A percentile compares a stretch with the other conserved stretches of the same genome.
These are phyloP conservation scores for Talaromyces pinophilus DNA, from an alignment of 2,329 filamentous ascomycete species.

Conservation along the genomic window DNA sequence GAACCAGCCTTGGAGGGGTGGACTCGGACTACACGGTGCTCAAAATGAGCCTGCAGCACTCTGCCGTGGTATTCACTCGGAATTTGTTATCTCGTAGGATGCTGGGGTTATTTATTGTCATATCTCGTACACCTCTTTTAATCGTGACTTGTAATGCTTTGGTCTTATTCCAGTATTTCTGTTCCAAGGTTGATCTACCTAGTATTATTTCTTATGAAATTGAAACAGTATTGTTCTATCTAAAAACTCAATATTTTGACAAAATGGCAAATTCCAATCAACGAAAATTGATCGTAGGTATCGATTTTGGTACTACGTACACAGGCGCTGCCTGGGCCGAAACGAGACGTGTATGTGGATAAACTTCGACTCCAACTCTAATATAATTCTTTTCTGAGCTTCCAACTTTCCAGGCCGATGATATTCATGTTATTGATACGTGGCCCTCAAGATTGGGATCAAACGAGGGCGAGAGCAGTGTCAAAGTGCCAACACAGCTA, in stretches of 20 bases:
- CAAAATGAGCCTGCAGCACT: background rate
- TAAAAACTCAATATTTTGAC: background rate
- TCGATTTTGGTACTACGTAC: constrained; percentile 98
- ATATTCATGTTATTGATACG: background rate
- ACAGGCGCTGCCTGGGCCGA: constrained; percentile 89
- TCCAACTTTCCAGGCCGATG: background rate
- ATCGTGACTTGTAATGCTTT: background rate
- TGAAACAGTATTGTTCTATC: background rate
- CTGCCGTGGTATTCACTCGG: background rate
- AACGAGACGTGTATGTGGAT: background rate
- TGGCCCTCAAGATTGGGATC: background rate
- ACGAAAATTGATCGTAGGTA: constrained; percentile 95
- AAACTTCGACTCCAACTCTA: constrained; percentile 78
- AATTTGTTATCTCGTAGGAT: background rate
- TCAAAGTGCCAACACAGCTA: constrained; percentile 98
- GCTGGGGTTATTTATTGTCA: background rate
- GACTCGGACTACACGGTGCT: background rate
- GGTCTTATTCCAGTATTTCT: too few species aligned
- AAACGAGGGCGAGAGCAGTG: constrained; percentile 66
- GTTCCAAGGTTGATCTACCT: background rate
- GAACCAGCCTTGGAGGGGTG: background rate
- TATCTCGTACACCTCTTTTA: background rate
- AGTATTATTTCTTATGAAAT: background rate
- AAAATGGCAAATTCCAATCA: constrained; percentile 71
- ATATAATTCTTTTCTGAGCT: background rate